Evolutionary conservation across 78 protist species (phyloP).

Genomic region (Dictyostelium capitatum): DNA sequence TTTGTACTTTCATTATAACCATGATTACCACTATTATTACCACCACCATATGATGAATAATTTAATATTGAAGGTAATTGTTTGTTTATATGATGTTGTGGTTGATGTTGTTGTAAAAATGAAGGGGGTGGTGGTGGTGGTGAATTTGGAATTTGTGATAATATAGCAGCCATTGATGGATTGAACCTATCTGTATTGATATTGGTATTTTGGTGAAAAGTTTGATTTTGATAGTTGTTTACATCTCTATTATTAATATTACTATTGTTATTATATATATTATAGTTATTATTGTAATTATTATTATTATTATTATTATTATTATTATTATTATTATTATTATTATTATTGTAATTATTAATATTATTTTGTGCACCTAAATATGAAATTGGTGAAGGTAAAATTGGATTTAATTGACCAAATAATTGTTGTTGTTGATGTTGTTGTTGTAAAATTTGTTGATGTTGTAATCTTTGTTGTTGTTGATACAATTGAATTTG

Average conservation of each 20-base stretch:
- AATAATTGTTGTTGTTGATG: slow-evolving; percentile 1
- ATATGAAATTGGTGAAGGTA: background rate
- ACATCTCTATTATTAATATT: background rate
- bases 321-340: background rate
- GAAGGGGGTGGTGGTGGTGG: background rate
- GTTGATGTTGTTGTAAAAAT: background rate
- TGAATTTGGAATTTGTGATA: no score
- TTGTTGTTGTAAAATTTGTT: background rate
- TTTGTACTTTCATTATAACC: background rate
- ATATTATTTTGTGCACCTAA: background rate
- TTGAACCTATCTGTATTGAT: no score
- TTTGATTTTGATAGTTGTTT: no score
- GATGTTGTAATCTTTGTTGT: slow-evolving; percentile 9
- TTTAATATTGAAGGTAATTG: background rate
- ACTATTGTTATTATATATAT: background rate
- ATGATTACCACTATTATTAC: background rate
- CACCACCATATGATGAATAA: background rate
- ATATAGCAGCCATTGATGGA: no score
- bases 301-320: background rate
- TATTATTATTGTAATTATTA: background rate
- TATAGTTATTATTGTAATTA: background rate
- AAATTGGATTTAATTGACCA: background rate
- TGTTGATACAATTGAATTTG: slow-evolving; percentile 7
- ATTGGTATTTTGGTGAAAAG: no score
- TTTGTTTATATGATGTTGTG: background rate